phyloP scores from a whole-genome alignment of 768 basidiomycete genomes.

The Naganishia onofrii region DNA sequence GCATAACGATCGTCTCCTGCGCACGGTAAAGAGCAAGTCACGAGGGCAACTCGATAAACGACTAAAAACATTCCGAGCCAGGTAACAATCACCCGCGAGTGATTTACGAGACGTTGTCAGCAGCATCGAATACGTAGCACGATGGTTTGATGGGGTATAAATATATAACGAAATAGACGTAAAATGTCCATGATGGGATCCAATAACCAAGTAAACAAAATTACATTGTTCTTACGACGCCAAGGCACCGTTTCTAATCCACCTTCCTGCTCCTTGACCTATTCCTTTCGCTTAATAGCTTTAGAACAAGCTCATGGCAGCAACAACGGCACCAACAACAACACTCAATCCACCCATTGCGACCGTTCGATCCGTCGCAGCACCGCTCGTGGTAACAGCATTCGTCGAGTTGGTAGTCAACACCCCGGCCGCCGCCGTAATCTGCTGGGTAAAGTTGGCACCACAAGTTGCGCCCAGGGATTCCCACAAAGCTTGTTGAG shows the following conservation, averaged over 20 bases:
- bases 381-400: background rate
- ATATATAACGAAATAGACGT: background rate
- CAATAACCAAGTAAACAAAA: background rate
- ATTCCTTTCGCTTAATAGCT: background rate
- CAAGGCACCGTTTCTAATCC: background rate
- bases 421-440: constrained; percentile 48
- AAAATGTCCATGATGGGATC: background rate
- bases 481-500: constrained; percentile 67
- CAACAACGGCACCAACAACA: constrained; percentile 7
- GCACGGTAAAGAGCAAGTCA: too few relatives aligned
- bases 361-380: background rate
- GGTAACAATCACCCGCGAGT: too few relatives aligned
- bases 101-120: too few relatives aligned
- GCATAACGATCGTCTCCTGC: too few relatives aligned
- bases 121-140: too few relatives aligned
- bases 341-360: constrained; percentile 19
- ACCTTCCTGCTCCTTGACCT: background rate
- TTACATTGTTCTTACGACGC: background rate
- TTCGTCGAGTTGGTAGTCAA: constrained; percentile 16
- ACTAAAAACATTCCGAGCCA: too few relatives aligned
- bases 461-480: constrained; percentile 68
- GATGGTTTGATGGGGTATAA: background rate
- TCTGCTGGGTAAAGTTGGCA: constrained; percentile 58
- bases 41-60: too few relatives aligned
- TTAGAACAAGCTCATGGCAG: constrained; percentile 18